Evolutionary conservation across 441 rosid genomes (phyloP).

Genomic region (Cnidoscolus chayamansa): DNA sequence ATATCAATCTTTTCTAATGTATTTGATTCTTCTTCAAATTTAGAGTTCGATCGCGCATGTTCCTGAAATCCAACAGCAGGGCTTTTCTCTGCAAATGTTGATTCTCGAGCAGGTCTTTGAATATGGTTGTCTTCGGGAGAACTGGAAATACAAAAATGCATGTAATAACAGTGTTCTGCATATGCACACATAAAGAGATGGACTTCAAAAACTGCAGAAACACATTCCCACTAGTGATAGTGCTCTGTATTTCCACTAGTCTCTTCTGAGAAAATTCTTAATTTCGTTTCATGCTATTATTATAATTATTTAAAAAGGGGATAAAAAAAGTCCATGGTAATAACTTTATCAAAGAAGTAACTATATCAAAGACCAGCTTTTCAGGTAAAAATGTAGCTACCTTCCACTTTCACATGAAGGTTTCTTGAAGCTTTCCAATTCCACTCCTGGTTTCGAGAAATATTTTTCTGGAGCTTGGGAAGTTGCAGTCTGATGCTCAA

Average conservation of each 20-base stretch:
- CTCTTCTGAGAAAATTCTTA: background rate
- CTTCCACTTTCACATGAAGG: conserved; percentile 74
- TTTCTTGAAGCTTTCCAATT: conserved; percentile 58
- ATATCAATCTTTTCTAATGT: conserved; percentile 43
- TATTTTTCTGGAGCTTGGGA: conserved; percentile 77
- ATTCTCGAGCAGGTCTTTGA: conserved; percentile 46
- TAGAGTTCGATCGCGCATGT: conserved; percentile 36
- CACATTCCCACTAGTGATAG: background rate
- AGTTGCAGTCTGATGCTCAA: conserved; percentile 69
- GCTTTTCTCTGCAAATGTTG: conserved; percentile 39
- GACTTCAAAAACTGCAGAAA: background rate
- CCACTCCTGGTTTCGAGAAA: conserved; percentile 66
- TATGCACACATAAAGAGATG: background rate
- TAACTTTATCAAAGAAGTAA: conserved; percentile 5
- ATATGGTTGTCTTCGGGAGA: conserved; percentile 64
- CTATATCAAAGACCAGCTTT: conserved; percentile 16
- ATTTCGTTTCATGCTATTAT: conserved; percentile 4
- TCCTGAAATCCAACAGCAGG: conserved; percentile 36
- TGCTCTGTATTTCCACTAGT: background rate
- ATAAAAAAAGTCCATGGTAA: conserved; percentile 3
- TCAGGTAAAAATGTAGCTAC: conserved; percentile 37
- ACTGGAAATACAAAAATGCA: conserved; percentile 42
- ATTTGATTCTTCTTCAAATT: conserved; percentile 39
- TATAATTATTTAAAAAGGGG: conserved; percentile 9
- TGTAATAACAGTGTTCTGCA: background rate